These are phyloP conservation scores for Nakazawaea sp. DNA, from an alignment of 805 yeast species.

Conservation along the genomic window DNA sequence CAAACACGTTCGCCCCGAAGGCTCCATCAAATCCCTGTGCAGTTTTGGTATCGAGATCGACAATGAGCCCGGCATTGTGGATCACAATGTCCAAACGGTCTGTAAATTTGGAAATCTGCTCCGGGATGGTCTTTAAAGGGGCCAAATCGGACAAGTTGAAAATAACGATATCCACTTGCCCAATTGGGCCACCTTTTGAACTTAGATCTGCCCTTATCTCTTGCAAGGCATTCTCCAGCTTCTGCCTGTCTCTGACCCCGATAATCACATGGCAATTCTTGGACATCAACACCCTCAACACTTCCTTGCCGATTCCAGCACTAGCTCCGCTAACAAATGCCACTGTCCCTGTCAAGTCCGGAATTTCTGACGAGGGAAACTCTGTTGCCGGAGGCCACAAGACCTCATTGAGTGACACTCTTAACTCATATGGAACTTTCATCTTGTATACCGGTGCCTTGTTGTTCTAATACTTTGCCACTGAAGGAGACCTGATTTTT, in stretches of 20 bases:
- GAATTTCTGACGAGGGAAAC: slow-evolving; percentile 37
- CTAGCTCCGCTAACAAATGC: slow-evolving; percentile 34
- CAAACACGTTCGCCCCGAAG: slow-evolving; percentile 40
- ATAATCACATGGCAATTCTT: slow-evolving; percentile 2
- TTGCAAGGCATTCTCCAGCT: slow-evolving; percentile 2
- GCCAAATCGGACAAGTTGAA: slow-evolving; percentile 35
- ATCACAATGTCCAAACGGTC: slow-evolving; percentile 27
- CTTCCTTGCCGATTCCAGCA: slow-evolving; percentile 26
- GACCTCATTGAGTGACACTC: no score
- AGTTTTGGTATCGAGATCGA: slow-evolving; percentile 24
- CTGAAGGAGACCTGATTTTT: no score
- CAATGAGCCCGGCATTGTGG: slow-evolving; percentile 35
- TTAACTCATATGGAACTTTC: no score
- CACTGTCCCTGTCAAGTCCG: slow-evolving; percentile 29
- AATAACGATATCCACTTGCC: slow-evolving; percentile 17
- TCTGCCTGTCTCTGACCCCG: slow-evolving; percentile 13
- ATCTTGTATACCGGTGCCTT: no score
- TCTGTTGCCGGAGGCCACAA: slow-evolving; percentile 48
- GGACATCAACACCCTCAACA: slow-evolving; percentile 16
- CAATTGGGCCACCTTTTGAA: background rate
- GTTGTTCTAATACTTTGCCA: no score
- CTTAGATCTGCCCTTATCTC: slow-evolving; percentile 13
- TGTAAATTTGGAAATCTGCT: slow-evolving; percentile 19
- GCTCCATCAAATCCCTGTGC: slow-evolving; percentile 39
- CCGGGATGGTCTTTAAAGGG: slow-evolving; percentile 30